Conservation (phyloP, 2,329 filamentous ascomycete genomes). For the Alternaria solani region DNA sequence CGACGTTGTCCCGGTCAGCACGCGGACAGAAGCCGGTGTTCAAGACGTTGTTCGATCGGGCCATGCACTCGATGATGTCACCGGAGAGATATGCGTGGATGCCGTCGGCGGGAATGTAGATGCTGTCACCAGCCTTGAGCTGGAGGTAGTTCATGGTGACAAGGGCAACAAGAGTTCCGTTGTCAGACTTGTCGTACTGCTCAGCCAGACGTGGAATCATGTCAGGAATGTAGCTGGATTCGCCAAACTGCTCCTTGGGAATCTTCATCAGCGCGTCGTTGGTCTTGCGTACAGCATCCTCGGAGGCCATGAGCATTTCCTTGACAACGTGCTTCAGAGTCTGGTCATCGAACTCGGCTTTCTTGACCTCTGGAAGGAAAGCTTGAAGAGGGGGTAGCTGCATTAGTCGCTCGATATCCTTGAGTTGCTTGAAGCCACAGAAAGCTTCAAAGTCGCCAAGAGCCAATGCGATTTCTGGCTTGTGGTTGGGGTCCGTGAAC, state of each 20-base stretch:
- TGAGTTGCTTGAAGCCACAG: slow-evolving; percentile 74
- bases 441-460: slow-evolving; percentile 77
- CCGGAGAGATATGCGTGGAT: slow-evolving; percentile 78
- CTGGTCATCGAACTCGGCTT: slow-evolving; percentile 63
- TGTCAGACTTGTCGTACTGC: slow-evolving; percentile 71
- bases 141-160: slow-evolving; percentile 78
- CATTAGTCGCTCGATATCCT: slow-evolving; percentile 67
- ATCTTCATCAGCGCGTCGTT: slow-evolving; percentile 62
- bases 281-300: slow-evolving; percentile 61
- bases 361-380: slow-evolving; percentile 59
- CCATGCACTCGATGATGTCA: slow-evolving; percentile 82
- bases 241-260: slow-evolving; percentile 59
- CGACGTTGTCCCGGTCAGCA: slow-evolving; percentile 69
- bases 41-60: slow-evolving; percentile 76
- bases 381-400: slow-evolving; percentile 62
- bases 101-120: slow-evolving; percentile 76
- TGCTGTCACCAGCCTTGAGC: slow-evolving; percentile 69
- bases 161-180: slow-evolving; percentile 73
- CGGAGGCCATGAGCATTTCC: slow-evolving; percentile 63
- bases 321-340: slow-evolving; percentile 65
- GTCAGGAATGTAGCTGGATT: slow-evolving; percentile 67
- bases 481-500: slow-evolving; percentile 78
- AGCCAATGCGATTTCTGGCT: slow-evolving; percentile 80
- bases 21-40: slow-evolving; percentile 77
- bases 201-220: slow-evolving; percentile 69